A percentile compares a stretch with the other conserved stretches of the same genome.
Evolutionary conservation across 768 basidiomycete genomes (phyloP).

Genomic region (Porphyrellus cyaneotinctus): DNA sequence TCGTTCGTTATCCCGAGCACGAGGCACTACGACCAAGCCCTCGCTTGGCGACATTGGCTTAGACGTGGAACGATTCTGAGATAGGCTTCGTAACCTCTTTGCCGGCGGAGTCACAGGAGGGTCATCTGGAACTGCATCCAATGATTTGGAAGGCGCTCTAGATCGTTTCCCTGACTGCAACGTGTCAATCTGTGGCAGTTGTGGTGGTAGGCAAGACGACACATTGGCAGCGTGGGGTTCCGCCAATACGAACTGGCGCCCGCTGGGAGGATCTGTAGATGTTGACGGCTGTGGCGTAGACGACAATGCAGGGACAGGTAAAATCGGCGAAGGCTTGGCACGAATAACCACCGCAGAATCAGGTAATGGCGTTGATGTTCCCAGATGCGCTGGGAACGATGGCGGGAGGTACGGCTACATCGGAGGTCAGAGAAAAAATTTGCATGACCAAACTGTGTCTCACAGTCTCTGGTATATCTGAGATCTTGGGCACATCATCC

Average conservation of each 20-base stretch:
- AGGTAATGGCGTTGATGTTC: slow-evolving; percentile 51
- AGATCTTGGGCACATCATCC: slow-evolving; percentile 24
- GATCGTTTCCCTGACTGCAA: slow-evolving; percentile 28
- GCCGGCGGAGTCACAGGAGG: slow-evolving; percentile 21
- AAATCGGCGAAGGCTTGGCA: slow-evolving; percentile 44
- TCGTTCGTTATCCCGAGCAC: slow-evolving; percentile 1
- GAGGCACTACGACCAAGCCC: slow-evolving; percentile 2
- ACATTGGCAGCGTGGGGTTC: slow-evolving; percentile 9
- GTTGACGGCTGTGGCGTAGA: slow-evolving; percentile 26
- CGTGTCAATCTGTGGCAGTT: slow-evolving; percentile 12
- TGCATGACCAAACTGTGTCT: slow-evolving; percentile 15
- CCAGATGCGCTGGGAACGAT: slow-evolving; percentile 50
- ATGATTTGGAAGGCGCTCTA: slow-evolving; percentile 23
- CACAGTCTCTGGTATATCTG: slow-evolving; percentile 37
- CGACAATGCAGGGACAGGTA: slow-evolving; percentile 22
- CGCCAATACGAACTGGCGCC: slow-evolving; percentile 7
- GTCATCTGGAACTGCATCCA: slow-evolving; percentile 20
- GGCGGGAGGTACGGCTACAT: slow-evolving; percentile 48
- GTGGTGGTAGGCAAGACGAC: slow-evolving; percentile 15
- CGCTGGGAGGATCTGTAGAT: slow-evolving; percentile 17
- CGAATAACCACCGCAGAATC: slow-evolving; percentile 21
- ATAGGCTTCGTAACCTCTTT: slow-evolving; percentile 18
- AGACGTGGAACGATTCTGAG: slow-evolving; percentile 1
- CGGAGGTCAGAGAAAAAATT: slow-evolving; percentile 14
- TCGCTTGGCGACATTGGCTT: slow-evolving; percentile 8